A percentile compares a stretch with the other conserved stretches of the same genome.
Evolutionary conservation across 1,284 basidiomycete species (phyloP).

Genomic region (Phellopilus nigrolimitatus): DNA sequence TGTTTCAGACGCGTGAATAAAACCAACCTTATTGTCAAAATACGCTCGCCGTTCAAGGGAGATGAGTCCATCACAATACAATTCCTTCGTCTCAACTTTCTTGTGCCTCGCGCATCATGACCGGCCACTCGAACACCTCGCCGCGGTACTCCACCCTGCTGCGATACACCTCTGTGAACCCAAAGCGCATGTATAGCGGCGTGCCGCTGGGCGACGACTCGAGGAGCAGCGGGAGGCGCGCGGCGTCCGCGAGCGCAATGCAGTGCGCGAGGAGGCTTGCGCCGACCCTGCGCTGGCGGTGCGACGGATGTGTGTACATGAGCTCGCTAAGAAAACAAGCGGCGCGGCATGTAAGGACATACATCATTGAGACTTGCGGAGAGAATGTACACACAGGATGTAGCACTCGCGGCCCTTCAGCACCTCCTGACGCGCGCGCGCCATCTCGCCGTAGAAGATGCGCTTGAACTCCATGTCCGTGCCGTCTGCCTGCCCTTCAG

Average conservation of each 20-base stretch:
- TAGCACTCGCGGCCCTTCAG: neutral
- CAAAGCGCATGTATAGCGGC: neutral
- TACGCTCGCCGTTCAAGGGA: too few relatives aligned
- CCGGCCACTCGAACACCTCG: constrained; percentile 1
- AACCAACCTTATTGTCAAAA: too few relatives aligned
- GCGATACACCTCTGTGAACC: neutral
- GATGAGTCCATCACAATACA: too few relatives aligned
- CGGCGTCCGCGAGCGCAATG: neutral
- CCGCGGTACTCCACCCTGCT: constrained; percentile 1
- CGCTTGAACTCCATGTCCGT: neutral
- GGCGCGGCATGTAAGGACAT: neutral
- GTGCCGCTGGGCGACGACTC: neutral
- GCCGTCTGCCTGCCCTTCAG: neutral
- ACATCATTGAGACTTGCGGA: neutral
- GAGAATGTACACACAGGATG: neutral
- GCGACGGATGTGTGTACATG: neutral
- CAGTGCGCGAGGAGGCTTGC: neutral
- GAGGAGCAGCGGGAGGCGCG: neutral
- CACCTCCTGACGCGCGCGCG: neutral
- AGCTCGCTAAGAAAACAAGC: neutral
- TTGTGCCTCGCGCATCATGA: constrained; percentile 6
- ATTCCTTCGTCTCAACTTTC: too few relatives aligned
- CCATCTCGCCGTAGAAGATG: neutral
- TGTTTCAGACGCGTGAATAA: too few relatives aligned
- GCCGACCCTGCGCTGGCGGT: neutral